Percentiles rank a stretch among this genome's conserved stretches.
Conservation (phyloP, 2,329 filamentous ascomycete genomes). For the Pseudogymnoascus verrucosus region DNA sequence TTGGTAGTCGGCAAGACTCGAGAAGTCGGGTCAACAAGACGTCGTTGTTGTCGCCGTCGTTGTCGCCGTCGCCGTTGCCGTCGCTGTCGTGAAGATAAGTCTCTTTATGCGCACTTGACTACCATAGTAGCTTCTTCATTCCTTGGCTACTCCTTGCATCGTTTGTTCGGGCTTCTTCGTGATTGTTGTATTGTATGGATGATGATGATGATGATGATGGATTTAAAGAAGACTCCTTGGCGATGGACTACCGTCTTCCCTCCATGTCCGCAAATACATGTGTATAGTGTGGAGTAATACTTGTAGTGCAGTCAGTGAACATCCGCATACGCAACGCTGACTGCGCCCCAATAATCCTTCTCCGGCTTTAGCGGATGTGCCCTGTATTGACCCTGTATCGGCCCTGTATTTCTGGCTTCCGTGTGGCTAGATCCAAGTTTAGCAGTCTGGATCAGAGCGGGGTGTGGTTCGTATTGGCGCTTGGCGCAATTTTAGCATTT, state of each 20-base stretch:
- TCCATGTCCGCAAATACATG: no score
- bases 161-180: not conserved
- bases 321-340: no score
- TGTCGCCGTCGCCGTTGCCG: not conserved
- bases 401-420: not conserved
- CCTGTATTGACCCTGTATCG: no score
- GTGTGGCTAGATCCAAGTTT: not conserved
- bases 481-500: slow-evolving; percentile 3
- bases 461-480: not conserved
- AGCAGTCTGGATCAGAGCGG: not conserved
- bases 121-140: not conserved
- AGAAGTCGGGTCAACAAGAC: not conserved
- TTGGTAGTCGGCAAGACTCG: not conserved
- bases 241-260: no score
- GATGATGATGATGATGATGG: not conserved
- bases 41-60: not conserved
- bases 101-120: not conserved
- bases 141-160: not conserved
- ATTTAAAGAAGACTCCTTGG: not conserved
- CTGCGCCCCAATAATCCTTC: no score
- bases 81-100: not conserved
- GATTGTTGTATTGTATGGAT: not conserved
- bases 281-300: no score
- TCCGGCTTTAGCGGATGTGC: no score
- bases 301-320: no score